Evolutionary conservation across 306 rosid species (phyloP).

Genomic region (Lagenaria siceraria): DNA sequence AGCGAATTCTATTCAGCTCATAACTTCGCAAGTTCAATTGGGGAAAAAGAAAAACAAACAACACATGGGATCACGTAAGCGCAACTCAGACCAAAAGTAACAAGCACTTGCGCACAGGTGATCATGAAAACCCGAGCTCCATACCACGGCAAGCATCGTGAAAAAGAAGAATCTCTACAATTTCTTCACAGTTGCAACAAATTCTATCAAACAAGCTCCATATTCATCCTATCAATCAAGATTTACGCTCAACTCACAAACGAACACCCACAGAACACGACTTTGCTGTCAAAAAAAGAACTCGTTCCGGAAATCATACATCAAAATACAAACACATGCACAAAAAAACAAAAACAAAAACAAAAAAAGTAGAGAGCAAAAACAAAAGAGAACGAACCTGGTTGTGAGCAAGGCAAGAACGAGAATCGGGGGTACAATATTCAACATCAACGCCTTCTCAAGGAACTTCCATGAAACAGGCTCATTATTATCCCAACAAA

Average conservation of each 20-base stretch:
- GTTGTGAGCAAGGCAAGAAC: conserved; percentile 69
- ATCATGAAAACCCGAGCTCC: background rate
- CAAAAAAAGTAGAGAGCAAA: background rate
- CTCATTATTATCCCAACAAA: conserved; percentile 91
- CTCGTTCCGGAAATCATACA: background rate
- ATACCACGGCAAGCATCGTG: background rate
- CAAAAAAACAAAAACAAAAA: background rate
- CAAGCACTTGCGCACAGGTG: background rate
- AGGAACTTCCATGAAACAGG: conserved; percentile 90
- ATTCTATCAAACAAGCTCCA: background rate
- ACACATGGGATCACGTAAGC: background rate
- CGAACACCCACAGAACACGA: background rate
- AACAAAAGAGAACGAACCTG: conserved; percentile 29
- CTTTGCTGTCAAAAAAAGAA: background rate
- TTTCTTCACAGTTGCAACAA: background rate
- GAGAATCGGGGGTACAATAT: conserved; percentile 71
- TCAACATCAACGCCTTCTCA: conserved; percentile 58
- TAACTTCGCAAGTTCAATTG: background rate
- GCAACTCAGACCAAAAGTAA: background rate
- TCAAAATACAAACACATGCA: background rate
- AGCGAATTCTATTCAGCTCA: background rate
- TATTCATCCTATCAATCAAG: background rate
- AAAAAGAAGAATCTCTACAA: background rate
- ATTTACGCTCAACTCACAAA: background rate
- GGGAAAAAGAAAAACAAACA: background rate